Base-by-base conservation (phyloP, 495 filamentous ascomycete genomes). In the Cudoniella acicularis region DNA sequence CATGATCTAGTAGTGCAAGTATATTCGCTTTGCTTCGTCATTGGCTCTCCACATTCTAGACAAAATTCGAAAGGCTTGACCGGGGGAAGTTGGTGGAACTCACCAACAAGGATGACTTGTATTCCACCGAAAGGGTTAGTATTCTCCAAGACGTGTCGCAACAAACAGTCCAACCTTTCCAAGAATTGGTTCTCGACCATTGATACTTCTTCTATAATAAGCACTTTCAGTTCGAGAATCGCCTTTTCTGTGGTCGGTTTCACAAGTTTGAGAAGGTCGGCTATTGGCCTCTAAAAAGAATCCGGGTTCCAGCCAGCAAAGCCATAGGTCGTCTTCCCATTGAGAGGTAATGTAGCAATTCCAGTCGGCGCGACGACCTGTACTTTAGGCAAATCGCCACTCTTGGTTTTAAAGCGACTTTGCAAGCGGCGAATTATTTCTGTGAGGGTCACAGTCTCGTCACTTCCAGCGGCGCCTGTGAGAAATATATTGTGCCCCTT, bases 161-260 rank as follows among this genome's bases (percentile, higher is more conserved):
- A 77, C 23, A 80, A 56, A 4, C 50, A 61, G 55, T 82, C 82
- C 0, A 87, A 64, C 18, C 83, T 69, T 56, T 81, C 77, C 17
- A 87, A 76, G 42, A 79, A 73, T 1, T 75, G 64, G 46, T 82
- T 83, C 46, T 83, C 80, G 0, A 83, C 70, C 81, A 83, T 75
- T 22, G 64, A 71, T 20, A 80, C 74, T 51, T 79, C 77, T 58
- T 79, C 76, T 24, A 79, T 71, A 26, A 80, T 60, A 1, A 73
- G 60, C 20, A 54, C 49, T 17, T 25, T 23, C 3, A 58, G n/a
- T 11, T 52, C 52, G 26, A 4, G 3, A 23, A 58, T 40, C 16
- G 26, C 25, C 17, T 52, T 58, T 23, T 47, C 20, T 3, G 48
- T 51, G 6, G 9, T 51, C 17, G 20, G 9, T 21, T 40, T 54